Conservation (phyloP, 208 protist genomes). For the Phytomonas sp. region DNA sequence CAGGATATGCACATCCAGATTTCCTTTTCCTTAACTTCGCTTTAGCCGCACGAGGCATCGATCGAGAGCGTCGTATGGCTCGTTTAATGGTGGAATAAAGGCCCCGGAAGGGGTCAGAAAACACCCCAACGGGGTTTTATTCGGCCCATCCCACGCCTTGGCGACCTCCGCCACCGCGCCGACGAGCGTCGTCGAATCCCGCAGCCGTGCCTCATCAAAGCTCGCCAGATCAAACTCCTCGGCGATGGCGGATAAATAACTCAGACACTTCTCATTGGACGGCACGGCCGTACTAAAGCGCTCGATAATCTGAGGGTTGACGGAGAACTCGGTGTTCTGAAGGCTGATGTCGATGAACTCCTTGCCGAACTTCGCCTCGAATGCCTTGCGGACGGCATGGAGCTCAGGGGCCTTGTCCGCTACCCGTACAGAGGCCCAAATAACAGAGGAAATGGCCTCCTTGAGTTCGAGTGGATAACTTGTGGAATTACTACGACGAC, state of each 20-base stretch:
- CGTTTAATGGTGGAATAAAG: conserved; percentile 37
- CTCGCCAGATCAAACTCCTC: conserved; percentile 63
- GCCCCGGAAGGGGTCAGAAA: conserved; percentile 56
- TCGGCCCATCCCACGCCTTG: conserved; percentile 10
- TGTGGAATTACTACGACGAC: conserved; percentile 50
- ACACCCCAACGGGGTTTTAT: conserved; percentile 16
- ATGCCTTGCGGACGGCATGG: conserved; percentile 47
- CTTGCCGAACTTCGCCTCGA: conserved; percentile 83
- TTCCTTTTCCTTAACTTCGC: neutral
- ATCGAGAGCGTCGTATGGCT: conserved; percentile 63
- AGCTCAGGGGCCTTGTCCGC: conserved; percentile 72
- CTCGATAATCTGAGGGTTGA: conserved; percentile 84
- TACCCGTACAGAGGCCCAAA: conserved; percentile 73
- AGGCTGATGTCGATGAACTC: conserved; percentile 74
- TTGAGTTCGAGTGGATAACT: conserved; percentile 50
- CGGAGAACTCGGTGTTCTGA: conserved; percentile 76
- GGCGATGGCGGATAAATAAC: conserved; percentile 77
- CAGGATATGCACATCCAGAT: neutral
- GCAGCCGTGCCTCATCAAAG: conserved; percentile 67
- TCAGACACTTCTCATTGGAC: conserved; percentile 70
- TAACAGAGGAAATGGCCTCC: conserved; percentile 77
- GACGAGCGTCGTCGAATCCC: conserved; percentile 46
- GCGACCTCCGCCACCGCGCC: conserved; percentile 15
- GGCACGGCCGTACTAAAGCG: conserved; percentile 67
- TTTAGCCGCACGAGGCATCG: conserved; percentile 52